Base-by-base conservation (phyloP, 306 rosid genomes). In the Cicer cuneatum region DNA sequence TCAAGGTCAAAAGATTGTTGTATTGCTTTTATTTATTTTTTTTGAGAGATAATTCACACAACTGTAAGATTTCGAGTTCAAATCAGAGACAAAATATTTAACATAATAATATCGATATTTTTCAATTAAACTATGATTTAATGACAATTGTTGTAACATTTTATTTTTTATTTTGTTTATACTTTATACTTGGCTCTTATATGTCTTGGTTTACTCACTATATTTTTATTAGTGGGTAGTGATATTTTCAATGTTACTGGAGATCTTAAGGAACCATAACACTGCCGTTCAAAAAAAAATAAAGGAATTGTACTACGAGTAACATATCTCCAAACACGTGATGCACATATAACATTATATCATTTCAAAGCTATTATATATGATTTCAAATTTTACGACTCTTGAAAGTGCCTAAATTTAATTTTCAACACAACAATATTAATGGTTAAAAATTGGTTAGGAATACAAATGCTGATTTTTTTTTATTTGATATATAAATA, bases 1-100 rank as follows among this genome's bases (percentile, higher is more conserved):
- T 58, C 64, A 14, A 24, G 41, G 41, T 40, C 58, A 61, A 66
- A 69, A 35, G 53, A 38, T 45, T 41, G 60, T 67, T 66, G 75
- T 37, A 51, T 29, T 8, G 14, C 19, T 51, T 62, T 29, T 16
- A 58, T 66, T 10, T 53, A 0, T 18, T 18, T 18, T 18, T 18
- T n/a, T n/a, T n/a, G n/a, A n/a, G n/a, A n/a, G n/a, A n/a, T 21
- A 21, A 21, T 1, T 21, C 29, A 21, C 29, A 21, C 2, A 19
- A 19, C 2, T 21, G 0, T 21, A 3, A 21, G 3, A 0, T 2
- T 0, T 24, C 2, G 0, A 24, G 2, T 24, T 24, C 33, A 4
- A 24, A 24, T 1, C 3, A 24, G 2, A 24, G 1, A 24, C 1
- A 24, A 24, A 0, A 24, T 3, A 4, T 24, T 24, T 0, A 24